Conservation (phyloP, 75 land plant species). For the Chamaecyparis obtusa region DNA sequence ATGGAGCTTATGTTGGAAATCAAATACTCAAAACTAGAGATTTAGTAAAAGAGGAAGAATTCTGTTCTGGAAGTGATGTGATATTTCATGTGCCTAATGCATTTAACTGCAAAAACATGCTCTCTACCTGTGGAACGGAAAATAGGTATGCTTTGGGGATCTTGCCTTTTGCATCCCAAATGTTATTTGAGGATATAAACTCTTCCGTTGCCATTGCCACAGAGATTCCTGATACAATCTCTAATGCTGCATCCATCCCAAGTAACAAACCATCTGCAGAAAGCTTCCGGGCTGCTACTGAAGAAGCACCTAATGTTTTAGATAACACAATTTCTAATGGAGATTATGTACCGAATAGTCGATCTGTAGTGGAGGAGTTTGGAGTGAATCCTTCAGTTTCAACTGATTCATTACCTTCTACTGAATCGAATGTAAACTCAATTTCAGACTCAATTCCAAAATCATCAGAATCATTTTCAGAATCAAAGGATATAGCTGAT, state of each 20-base stretch:
- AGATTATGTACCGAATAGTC: constrained; percentile 12
- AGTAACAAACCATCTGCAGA: not conserved
- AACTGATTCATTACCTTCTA: constrained; percentile 8
- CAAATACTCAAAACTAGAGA: not conserved
- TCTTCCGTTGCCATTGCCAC: not conserved
- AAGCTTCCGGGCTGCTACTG: not conserved
- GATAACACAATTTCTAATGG: constrained; percentile 5
- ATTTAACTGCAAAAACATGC: not conserved
- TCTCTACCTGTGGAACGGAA: not conserved
- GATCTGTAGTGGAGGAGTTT: constrained; percentile 1
- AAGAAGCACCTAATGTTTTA: not conserved
- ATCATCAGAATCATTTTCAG: constrained; percentile 18
- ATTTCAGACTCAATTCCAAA: constrained; percentile 15
- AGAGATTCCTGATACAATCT: not conserved
- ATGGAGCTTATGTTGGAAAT: not conserved
- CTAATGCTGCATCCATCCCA: not conserved
- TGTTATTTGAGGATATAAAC: not conserved
- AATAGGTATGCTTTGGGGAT: not conserved
- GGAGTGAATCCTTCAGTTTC: constrained; percentile 9
- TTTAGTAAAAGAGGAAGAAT: not conserved
- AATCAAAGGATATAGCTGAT: not conserved
- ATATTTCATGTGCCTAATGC: not conserved
- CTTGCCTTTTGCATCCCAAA: constrained; percentile 5
- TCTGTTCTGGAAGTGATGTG: constrained; percentile 3
- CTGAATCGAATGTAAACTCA: constrained; percentile 4